Percentiles rank a stretch among this genome's conserved stretches.
Evolutionary conservation across 495 filamentous ascomycete genomes (phyloP).

Genomic region (Hypomontagnella submonticulosa): DNA sequence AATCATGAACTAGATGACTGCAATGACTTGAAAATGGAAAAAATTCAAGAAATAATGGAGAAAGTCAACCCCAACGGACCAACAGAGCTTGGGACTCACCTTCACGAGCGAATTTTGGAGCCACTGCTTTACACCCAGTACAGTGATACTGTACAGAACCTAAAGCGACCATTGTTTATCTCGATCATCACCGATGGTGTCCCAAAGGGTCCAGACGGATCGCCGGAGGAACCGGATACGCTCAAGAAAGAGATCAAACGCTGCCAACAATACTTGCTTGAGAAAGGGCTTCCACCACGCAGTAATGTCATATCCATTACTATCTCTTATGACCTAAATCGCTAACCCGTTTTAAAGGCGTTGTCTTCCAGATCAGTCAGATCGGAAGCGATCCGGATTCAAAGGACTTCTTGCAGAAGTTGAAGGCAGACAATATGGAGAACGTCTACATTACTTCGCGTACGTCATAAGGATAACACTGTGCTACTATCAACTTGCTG

Average conservation of each 20-base stretch:
- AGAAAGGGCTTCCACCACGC: slow-evolving; percentile 28
- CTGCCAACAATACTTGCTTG: slow-evolving; percentile 29
- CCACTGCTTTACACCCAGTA: slow-evolving; percentile 31
- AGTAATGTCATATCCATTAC: slow-evolving; percentile 13
- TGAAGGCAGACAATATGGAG: slow-evolving; percentile 32
- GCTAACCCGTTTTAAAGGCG: slow-evolving; percentile 24
- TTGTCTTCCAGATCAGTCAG: slow-evolving; percentile 41
- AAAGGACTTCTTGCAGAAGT: slow-evolving; percentile 31
- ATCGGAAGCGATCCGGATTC: slow-evolving; percentile 33
- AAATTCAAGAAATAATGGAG: slow-evolving; percentile 16
- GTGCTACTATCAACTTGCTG: not conserved
- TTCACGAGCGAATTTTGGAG: slow-evolving; percentile 27
- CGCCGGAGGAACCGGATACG: slow-evolving; percentile 20
- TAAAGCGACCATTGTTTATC: slow-evolving; percentile 29
- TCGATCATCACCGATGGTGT: slow-evolving; percentile 38
- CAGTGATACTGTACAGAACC: slow-evolving; percentile 14
- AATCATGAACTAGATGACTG: slow-evolving; percentile 7
- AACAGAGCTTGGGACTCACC: slow-evolving; percentile 31
- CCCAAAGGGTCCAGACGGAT: slow-evolving; percentile 18
- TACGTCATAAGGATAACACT: not conserved
- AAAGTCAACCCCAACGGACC: slow-evolving; percentile 19
- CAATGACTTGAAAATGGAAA: slow-evolving; percentile 16
- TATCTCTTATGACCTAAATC: too few relatives aligned
- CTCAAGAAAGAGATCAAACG: slow-evolving; percentile 29
- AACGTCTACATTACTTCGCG: slow-evolving; percentile 39